These are phyloP conservation scores for Helotiales sp. DNA, from an alignment of 2,329 filamentous ascomycete species.

Conservation along the genomic window DNA sequence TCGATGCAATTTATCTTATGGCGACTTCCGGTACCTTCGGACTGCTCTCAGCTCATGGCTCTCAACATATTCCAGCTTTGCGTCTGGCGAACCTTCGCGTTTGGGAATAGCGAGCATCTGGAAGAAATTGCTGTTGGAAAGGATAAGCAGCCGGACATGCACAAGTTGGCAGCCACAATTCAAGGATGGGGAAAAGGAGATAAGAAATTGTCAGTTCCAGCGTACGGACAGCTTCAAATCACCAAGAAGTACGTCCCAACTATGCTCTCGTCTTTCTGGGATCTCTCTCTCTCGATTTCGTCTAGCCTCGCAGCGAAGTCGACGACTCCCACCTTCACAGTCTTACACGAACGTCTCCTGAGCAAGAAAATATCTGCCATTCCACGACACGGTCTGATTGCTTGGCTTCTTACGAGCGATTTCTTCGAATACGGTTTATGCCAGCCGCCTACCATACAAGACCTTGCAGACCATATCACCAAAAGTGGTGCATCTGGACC, in stretches of 20 bases:
- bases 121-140: neutral
- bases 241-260: conserved; percentile 2
- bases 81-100: conserved; percentile 17
- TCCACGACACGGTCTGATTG: conserved; percentile 7
- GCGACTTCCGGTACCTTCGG: neutral
- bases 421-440: conserved; percentile 21
- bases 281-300: neutral
- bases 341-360: conserved; percentile 2
- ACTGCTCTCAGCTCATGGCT: neutral
- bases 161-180: neutral
- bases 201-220: neutral
- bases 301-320: neutral
- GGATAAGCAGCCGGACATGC: neutral
- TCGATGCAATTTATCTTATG: conserved; percentile 15
- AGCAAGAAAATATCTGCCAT: conserved; percentile 12
- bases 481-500: conserved; percentile 10
- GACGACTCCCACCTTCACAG: conserved; percentile 6
- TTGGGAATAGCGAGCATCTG: conserved; percentile 11
- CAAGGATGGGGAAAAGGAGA: neutral
- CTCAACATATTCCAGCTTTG: conserved; percentile 20
- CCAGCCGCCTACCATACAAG: neutral
- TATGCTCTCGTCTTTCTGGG: conserved; percentile 21
- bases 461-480: conserved; percentile 19
- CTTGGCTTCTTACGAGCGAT: conserved; percentile 23
- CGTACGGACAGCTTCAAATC: conserved; percentile 21